phyloP scores from a whole-genome alignment of 768 basidiomycete genomes.

The Auricularia heimuer region DNA sequence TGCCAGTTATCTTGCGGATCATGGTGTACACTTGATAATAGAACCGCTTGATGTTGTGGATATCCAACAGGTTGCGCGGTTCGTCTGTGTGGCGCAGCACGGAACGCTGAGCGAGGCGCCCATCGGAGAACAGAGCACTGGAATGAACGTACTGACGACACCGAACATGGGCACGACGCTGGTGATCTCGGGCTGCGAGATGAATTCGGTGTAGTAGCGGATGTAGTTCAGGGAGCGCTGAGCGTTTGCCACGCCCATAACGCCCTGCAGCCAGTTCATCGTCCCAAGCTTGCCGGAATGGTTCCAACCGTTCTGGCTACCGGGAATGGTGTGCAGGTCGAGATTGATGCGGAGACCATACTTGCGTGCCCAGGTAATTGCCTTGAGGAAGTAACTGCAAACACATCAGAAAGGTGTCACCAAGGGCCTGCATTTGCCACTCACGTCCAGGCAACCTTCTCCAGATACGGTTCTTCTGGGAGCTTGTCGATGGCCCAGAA shows the following conservation, averaged over 20 bases:
- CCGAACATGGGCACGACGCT: conserved; percentile 38
- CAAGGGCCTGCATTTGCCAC: conserved; percentile 13
- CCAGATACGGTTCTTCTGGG: conserved; percentile 67
- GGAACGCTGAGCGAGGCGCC: too few relatives aligned
- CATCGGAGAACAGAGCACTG: background rate
- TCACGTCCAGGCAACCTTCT: conserved; percentile 64
- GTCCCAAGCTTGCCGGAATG: conserved; percentile 39
- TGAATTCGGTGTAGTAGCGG: conserved; percentile 67
- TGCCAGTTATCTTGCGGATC: conserved; percentile 13
- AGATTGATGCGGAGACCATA: conserved; percentile 80
- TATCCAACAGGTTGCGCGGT: conserved; percentile 44
- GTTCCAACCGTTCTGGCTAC: conserved; percentile 71
- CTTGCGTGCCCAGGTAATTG: conserved; percentile 77
- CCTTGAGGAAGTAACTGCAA: conserved; percentile 58
- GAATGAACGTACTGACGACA: conserved; percentile 9
- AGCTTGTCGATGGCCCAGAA: conserved; percentile 82
- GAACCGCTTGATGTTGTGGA: conserved; percentile 48
- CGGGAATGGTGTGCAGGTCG: conserved; percentile 73
- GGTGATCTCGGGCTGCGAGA: conserved; percentile 63
- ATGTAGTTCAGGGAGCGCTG: conserved; percentile 70
- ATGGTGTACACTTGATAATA: conserved; percentile 18
- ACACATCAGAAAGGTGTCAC: background rate
- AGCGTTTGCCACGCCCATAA: conserved; percentile 83
- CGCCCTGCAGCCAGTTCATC: conserved; percentile 54
- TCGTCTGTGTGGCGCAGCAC: conserved; percentile 33